A percentile compares a stretch with the other conserved stretches of the same genome.
Conservation (phyloP, 2,329 filamentous ascomycete genomes). For the Trichoderma sp. region DNA sequence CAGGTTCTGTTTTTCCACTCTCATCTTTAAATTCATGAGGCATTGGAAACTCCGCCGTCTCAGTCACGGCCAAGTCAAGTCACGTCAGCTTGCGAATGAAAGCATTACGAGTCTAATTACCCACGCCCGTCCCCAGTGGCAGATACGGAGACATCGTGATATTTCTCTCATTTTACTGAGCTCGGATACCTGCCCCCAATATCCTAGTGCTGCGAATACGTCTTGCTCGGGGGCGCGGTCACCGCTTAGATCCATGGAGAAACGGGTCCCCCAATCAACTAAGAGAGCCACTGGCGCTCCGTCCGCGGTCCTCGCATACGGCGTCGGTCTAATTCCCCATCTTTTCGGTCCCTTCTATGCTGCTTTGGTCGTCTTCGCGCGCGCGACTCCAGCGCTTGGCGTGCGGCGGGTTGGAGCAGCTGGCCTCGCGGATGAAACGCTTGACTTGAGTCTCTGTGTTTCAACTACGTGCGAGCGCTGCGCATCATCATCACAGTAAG, state of each 20-base stretch:
- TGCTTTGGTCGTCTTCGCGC: background rate
- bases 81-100: background rate
- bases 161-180: conserved; percentile 24
- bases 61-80: background rate
- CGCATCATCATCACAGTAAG: conserved; percentile 16
- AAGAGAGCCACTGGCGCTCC: conserved; percentile 7
- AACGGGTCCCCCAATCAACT: background rate
- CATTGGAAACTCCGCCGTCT: background rate
- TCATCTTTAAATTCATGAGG: background rate
- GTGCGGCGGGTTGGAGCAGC: background rate
- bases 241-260: conserved; percentile 21
- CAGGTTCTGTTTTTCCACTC: background rate
- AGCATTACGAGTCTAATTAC: conserved; percentile 2
- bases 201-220: conserved; percentile 3
- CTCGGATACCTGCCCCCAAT: conserved; percentile 23
- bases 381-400: conserved; percentile 9
- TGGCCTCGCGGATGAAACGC: conserved; percentile 11
- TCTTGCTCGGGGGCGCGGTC: conserved; percentile 5
- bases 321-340: conserved; percentile 5
- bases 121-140: background rate
- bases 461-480: background rate
- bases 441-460: background rate
- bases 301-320: background rate
- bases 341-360: background rate
- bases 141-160: conserved; percentile 18